A percentile compares a stretch with the other conserved stretches of the same genome.
Evolutionary conservation across 306 rosid genomes (phyloP).

Genomic region (Cyamopsis tetragonoloba): DNA sequence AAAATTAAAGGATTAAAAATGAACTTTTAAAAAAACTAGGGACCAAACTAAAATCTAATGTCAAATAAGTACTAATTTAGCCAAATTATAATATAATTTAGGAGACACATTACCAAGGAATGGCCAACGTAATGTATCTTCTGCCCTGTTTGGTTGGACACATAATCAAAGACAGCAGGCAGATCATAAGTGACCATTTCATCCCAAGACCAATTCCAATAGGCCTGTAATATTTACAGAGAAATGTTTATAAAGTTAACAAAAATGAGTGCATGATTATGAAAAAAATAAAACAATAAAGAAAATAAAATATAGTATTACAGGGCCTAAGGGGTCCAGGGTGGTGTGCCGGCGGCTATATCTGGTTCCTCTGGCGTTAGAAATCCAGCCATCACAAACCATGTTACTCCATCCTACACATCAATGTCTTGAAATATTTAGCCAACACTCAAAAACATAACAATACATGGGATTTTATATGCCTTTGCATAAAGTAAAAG

Average conservation of each 20-base stretch:
- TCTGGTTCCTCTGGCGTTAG: conserved; percentile 70
- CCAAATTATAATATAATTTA: no score
- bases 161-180: conserved; percentile 61
- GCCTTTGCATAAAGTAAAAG: not conserved
- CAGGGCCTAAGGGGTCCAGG: conserved; percentile 24
- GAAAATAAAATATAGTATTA: not conserved
- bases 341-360: conserved; percentile 58
- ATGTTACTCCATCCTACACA: conserved; percentile 67
- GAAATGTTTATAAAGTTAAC: not conserved
- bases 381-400: conserved; percentile 82
- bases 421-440: not conserved
- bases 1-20: no score
- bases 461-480: no score
- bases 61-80: no score
- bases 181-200: conserved; percentile 60
- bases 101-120: conserved; percentile 54
- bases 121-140: conserved; percentile 74
- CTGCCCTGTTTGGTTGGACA: conserved; percentile 53
- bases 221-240: conserved; percentile 37
- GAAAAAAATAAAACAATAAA: not conserved
- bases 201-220: conserved; percentile 85
- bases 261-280: not conserved
- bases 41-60: no score
- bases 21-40: no score
- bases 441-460: not conserved